Evolutionary conservation across 495 filamentous ascomycete genomes (phyloP).

Genomic region (Parathielavia appendiculata): DNA sequence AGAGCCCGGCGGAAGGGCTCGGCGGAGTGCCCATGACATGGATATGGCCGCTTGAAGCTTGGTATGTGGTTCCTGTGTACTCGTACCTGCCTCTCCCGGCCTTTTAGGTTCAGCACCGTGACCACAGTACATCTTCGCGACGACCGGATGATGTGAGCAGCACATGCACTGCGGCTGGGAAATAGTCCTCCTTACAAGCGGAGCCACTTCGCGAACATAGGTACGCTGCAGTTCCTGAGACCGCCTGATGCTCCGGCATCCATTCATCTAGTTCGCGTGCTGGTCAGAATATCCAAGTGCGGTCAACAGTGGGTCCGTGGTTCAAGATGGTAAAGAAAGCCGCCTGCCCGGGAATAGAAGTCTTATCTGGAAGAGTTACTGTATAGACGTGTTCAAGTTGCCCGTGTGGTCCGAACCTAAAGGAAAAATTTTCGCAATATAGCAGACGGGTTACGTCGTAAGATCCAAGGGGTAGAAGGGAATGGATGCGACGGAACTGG

Average conservation of each 20-base stretch:
- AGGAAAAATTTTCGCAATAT: conserved; percentile 11
- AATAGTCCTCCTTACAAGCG: conserved; percentile 3
- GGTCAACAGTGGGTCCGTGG: conserved; percentile 5
- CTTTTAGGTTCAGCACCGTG: conserved; percentile 4
- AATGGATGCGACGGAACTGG: neutral
- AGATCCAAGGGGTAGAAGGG: too few species aligned
- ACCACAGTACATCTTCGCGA: neutral
- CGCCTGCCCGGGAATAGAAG: conserved; percentile 3
- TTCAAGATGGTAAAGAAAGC: conserved; percentile 4
- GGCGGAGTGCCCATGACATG: conserved; percentile 24
- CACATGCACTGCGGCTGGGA: conserved; percentile 7
- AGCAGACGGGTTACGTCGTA: conserved; percentile 9
- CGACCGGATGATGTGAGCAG: conserved; percentile 19
- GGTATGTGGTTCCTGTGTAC: neutral
- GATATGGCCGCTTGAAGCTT: conserved; percentile 17
- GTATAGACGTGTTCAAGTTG: too few species aligned
- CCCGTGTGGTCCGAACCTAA: conserved; percentile 3
- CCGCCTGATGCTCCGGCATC: neutral
- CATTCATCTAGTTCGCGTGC: neutral
- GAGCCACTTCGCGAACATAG: conserved; percentile 6
- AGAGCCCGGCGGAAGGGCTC: conserved; percentile 24
- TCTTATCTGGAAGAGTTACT: conserved; percentile 3
- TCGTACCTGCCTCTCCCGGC: neutral
- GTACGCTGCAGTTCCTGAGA: too few species aligned
- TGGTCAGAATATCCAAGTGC: neutral